A percentile compares a stretch with the other conserved stretches of the same genome.
Conservation (phyloP, 192 early-diverging fungal species). For the Chytriomyces sp. region DNA sequence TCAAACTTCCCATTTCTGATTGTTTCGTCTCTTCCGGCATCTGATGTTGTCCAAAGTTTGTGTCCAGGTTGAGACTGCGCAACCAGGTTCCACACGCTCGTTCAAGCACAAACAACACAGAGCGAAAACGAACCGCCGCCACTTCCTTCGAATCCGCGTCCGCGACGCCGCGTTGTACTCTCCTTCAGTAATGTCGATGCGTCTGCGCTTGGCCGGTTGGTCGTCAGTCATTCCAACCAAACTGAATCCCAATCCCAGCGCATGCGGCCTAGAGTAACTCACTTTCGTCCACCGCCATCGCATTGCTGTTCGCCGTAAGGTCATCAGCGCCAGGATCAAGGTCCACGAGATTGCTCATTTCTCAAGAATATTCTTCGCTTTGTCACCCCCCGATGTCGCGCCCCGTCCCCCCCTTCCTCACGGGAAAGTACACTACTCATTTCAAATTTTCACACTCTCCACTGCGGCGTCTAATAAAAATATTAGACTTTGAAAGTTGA, state of each 20-base stretch:
- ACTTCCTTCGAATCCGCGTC: slow-evolving; percentile 48
- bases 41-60: background rate
- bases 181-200: slow-evolving; percentile 27
- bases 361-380: background rate
- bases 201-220: slow-evolving; percentile 20
- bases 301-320: slow-evolving; percentile 37
- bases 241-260: background rate
- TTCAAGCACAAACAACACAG: background rate
- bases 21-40: background rate
- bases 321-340: slow-evolving; percentile 49
- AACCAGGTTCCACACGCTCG: background rate
- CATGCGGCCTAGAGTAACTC: background rate
- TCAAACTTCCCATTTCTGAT: slow-evolving; percentile 37
- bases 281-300: slow-evolving; percentile 22
- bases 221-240: background rate
- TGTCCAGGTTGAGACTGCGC: background rate
- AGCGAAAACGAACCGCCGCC: background rate
- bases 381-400: no score
- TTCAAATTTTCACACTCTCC: background rate
- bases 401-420: no score
- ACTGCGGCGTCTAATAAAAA: background rate
- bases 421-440: no score
- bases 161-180: slow-evolving; percentile 43
- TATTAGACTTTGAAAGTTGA: background rate
- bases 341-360: slow-evolving; percentile 40